Percentiles rank a stretch among this genome's conserved stretches.
These are phyloP conservation scores for Obba rivulosa DNA, from an alignment of 768 basidiomycete species.

Conservation along the genomic window DNA sequence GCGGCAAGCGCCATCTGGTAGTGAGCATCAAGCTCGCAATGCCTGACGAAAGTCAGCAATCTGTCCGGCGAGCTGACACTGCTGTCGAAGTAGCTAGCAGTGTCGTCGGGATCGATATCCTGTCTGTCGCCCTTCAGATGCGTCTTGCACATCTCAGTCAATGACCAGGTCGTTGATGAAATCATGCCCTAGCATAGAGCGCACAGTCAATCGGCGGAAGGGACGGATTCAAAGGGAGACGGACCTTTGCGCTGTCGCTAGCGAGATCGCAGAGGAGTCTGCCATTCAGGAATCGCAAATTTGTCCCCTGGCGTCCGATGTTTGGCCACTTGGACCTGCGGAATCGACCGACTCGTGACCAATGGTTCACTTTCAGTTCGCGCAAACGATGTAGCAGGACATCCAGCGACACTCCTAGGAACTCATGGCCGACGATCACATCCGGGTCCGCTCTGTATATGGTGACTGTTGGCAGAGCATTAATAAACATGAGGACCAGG, in stretches of 20 bases:
- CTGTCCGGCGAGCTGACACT: slow-evolving; percentile 68
- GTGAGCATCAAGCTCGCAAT: slow-evolving; percentile 94
- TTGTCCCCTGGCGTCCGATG: slow-evolving; percentile 78
- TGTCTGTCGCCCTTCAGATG: slow-evolving; percentile 83
- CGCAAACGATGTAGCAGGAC: slow-evolving; percentile 88
- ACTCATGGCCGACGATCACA: slow-evolving; percentile 91
- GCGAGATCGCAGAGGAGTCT: slow-evolving; percentile 88
- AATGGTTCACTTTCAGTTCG: slow-evolving; percentile 87
- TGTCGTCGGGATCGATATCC: slow-evolving; percentile 96
- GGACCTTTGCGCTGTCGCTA: slow-evolving; percentile 89
- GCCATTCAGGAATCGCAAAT: slow-evolving; percentile 78
- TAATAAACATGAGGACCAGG: slow-evolving; percentile 1
- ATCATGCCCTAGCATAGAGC: slow-evolving; percentile 75
- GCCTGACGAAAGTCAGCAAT: slow-evolving; percentile 82
- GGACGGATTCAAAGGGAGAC: slow-evolving; percentile 9
- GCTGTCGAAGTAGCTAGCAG: slow-evolving; percentile 84
- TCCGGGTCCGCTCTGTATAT: slow-evolving; percentile 90
- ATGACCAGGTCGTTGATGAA: slow-evolving; percentile 93
- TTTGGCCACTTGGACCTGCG: slow-evolving; percentile 77
- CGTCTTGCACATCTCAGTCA: slow-evolving; percentile 94
- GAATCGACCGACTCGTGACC: slow-evolving; percentile 91
- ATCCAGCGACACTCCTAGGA: slow-evolving; percentile 84
- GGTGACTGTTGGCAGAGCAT: slow-evolving; percentile 39
- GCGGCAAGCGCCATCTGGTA: slow-evolving; percentile 95
- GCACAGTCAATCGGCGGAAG: neutral